phyloP scores from a whole-genome alignment of 192 early-diverging fungal genomes.

The Chytriomyces hyalinus region DNA sequence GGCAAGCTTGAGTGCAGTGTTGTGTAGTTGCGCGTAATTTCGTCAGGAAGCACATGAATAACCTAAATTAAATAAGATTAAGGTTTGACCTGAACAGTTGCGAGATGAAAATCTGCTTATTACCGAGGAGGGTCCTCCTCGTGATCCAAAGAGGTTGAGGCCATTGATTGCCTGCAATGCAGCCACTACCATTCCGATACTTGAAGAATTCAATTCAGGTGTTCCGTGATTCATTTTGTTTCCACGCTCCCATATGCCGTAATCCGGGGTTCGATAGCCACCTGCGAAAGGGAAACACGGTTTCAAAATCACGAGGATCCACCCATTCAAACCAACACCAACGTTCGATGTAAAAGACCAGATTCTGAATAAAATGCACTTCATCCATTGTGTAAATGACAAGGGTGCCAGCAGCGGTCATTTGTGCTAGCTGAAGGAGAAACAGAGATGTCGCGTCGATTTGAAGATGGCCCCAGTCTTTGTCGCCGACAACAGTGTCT shows the following conservation, averaged over 20 bases:
- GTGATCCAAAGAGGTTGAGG: slow-evolving; percentile 80
- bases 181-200: slow-evolving; percentile 87
- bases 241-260: slow-evolving; percentile 89
- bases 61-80: no score
- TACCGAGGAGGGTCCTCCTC: slow-evolving; percentile 76
- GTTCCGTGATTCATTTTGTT: slow-evolving; percentile 87
- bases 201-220: slow-evolving; percentile 85
- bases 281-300: slow-evolving; percentile 4
- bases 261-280: slow-evolving; percentile 80
- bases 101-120: slow-evolving; percentile 40
- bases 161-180: slow-evolving; percentile 85
- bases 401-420: slow-evolving; percentile 77
- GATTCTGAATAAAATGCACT: slow-evolving; percentile 84
- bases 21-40: slow-evolving; percentile 80
- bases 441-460: slow-evolving; percentile 88
- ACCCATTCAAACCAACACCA: neutral
- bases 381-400: slow-evolving; percentile 85
- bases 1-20: slow-evolving; percentile 80
- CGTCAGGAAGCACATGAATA: slow-evolving; percentile 78
- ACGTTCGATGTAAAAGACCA: slow-evolving; percentile 88
- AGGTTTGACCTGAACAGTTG: no score
- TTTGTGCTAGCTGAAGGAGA: slow-evolving; percentile 77
- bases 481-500: slow-evolving; percentile 83
- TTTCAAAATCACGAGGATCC: neutral
- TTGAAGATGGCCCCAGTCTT: slow-evolving; percentile 87